Evolutionary conservation across 305 asterid genomes (phyloP), one percentile per base, ranked within the genome.

Genomic region (Striga hermonthica): DNA sequence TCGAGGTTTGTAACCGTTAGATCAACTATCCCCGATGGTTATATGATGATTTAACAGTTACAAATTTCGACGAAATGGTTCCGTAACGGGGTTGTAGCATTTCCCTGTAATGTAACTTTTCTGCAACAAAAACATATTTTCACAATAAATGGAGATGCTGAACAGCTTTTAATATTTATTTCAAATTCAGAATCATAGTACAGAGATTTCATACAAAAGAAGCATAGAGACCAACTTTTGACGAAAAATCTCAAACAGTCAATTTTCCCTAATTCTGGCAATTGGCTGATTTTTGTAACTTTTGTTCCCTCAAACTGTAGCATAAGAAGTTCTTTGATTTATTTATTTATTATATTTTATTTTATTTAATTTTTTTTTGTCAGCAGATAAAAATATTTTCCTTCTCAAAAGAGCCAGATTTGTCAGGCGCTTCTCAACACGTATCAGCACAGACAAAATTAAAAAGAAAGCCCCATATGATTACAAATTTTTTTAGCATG

Each of bases 331-430:
- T 22, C 31, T 60, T 68, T 70, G n/a, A n/a, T n/a, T n/a, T n/a
- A n/a, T n/a, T n/a, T n/a, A n/a, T n/a, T n/a, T n/a, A n/a, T n/a
- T n/a, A n/a, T n/a, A n/a, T n/a, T n/a, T n/a, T n/a, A n/a, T n/a
- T n/a, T n/a, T n/a, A n/a, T n/a, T n/a, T n/a, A n/a, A n/a, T n/a
- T n/a, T 74, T 57, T 67, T 40, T 68, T 34, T 69, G 55, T 34
- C 10, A 49, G 66, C 77, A 72, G 38, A 49, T 31, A 64, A 22
- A 60, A 65, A 69, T 65, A 66, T 68, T 44, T 66, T 37, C 55
- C 59, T 58, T 65, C 73, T 60, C 10, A 70, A 76, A 74, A 22
- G n/a, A 77, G 73, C 49, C 60, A 66, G 69, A 65, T 50, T 22
- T 49, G 60, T 35, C 37, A 49, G 65, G 10, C 47, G 47, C 9